phyloP scores from a whole-genome alignment of 352 stramenopile genomes.

The Phytopythium kandeliae region DNA sequence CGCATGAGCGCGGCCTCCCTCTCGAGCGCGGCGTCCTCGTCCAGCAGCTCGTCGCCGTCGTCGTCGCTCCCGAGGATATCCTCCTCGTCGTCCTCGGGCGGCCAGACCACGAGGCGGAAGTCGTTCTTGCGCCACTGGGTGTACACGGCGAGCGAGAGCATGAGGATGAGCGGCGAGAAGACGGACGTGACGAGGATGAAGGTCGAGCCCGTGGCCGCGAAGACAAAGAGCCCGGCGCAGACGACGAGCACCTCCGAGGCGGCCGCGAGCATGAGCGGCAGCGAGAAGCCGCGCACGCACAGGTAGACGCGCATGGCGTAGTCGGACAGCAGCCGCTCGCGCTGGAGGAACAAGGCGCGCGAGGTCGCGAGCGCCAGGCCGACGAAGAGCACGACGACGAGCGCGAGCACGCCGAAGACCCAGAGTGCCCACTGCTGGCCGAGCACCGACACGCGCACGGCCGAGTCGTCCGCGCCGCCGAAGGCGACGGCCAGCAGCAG shows the following conservation, averaged over 20 bases:
- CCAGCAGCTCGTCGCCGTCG: constrained; percentile 41
- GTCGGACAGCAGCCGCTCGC: constrained; percentile 69
- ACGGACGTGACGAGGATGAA: constrained; percentile 78
- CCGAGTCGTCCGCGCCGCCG: constrained; percentile 28
- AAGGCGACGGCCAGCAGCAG: constrained; percentile 76
- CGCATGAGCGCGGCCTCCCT: constrained; percentile 72
- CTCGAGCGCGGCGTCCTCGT: constrained; percentile 62
- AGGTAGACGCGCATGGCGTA: constrained; percentile 76
- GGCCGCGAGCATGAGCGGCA: constrained; percentile 77
- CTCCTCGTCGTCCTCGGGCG: constrained; percentile 74
- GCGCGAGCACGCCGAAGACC: constrained; percentile 83
- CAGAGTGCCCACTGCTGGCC: constrained; percentile 74
- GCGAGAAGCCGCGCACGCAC: constrained; percentile 44
- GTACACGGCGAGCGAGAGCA: constrained; percentile 69
- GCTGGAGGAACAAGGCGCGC: constrained; percentile 75
- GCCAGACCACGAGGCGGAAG: constrained; percentile 79
- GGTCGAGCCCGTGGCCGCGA: constrained; percentile 61
- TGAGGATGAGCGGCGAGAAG: constrained; percentile 71
- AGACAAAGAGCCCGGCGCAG: constrained; percentile 78
- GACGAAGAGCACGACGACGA: constrained; percentile 78
- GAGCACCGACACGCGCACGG: constrained; percentile 39
- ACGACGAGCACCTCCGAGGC: constrained; percentile 78
- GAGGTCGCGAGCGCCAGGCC: constrained; percentile 69
- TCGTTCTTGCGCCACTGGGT: constrained; percentile 79
- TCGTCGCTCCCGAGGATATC: constrained; percentile 76